Conservation (phyloP, 2,329 filamentous ascomycete species). For the Beauveria asiatica region DNA sequence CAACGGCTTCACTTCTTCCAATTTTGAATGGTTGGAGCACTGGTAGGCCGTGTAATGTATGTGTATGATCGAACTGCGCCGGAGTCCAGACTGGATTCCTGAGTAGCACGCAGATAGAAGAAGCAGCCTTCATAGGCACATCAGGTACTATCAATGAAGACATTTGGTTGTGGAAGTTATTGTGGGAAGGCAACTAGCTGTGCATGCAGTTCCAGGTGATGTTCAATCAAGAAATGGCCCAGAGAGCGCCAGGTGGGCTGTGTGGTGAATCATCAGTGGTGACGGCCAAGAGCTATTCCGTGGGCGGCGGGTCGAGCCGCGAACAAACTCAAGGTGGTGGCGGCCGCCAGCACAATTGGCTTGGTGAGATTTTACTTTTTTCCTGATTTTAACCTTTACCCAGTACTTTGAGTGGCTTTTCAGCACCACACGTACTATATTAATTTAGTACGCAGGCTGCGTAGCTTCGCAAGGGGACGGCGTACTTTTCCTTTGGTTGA, state of each 20-base stretch:
- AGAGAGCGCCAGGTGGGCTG: neutral
- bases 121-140: neutral
- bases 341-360: neutral
- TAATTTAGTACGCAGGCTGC: no score
- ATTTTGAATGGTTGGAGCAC: neutral
- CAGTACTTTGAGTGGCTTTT: no score
- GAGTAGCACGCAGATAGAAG: neutral
- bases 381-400: no score
- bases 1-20: neutral
- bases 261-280: neutral
- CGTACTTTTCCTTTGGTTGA: no score
- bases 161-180: neutral
- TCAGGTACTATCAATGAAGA: neutral
- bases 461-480: no score
- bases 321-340: neutral
- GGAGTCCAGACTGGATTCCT: neutral
- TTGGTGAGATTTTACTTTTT: neutral
- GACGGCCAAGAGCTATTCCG: neutral
- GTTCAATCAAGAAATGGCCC: neutral
- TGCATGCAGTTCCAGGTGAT: neutral
- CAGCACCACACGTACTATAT: no score
- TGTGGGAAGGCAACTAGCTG: neutral
- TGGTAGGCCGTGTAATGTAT: neutral
- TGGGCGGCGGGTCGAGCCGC: conserved; percentile 5
- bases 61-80: neutral